Conservation (phyloP, 768 basidiomycete species). For the Mrakia hoshinonis region DNA sequence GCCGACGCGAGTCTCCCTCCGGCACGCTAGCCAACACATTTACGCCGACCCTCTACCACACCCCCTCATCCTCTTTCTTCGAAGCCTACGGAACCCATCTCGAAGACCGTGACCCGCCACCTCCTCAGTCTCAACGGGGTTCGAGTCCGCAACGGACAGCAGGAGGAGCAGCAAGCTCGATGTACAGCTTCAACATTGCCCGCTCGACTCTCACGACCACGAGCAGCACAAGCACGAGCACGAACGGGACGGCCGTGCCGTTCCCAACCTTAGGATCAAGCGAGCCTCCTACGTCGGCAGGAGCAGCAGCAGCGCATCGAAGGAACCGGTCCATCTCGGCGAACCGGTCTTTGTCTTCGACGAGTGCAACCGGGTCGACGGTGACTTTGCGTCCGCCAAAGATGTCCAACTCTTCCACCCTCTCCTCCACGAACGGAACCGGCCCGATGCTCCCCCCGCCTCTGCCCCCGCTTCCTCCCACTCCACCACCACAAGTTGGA, state of each 20-base stretch:
- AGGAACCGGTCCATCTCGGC: constrained; percentile 13
- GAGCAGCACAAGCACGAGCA: too few relatives aligned
- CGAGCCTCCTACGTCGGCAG: constrained; percentile 43
- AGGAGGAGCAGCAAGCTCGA: neutral
- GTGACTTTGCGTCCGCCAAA: neutral
- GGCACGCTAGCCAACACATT: constrained; percentile 55
- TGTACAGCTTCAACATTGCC: constrained; percentile 12
- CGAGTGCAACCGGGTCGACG: neutral
- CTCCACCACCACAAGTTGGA: constrained; percentile 18
- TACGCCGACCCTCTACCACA: constrained; percentile 62
- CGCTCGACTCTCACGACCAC: constrained; percentile 34
- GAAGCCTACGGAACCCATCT: constrained; percentile 40
- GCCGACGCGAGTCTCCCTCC: constrained; percentile 35
- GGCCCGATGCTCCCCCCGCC: constrained; percentile 20
- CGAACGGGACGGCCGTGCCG: constrained; percentile 51
- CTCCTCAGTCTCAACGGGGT: constrained; percentile 11
- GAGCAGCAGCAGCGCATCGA: constrained; percentile 30
- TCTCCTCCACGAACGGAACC: constrained; percentile 25
- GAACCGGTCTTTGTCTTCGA: neutral
- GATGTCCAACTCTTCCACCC: constrained; percentile 31
- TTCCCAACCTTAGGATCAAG: constrained; percentile 46
- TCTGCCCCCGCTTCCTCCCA: constrained; percentile 28
- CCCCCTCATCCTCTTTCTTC: constrained; percentile 67
- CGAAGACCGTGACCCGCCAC: constrained; percentile 21
- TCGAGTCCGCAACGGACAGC: neutral